Conservation (phyloP, 2,329 filamentous ascomycete genomes). For the Pleurostoma richardsiae region DNA sequence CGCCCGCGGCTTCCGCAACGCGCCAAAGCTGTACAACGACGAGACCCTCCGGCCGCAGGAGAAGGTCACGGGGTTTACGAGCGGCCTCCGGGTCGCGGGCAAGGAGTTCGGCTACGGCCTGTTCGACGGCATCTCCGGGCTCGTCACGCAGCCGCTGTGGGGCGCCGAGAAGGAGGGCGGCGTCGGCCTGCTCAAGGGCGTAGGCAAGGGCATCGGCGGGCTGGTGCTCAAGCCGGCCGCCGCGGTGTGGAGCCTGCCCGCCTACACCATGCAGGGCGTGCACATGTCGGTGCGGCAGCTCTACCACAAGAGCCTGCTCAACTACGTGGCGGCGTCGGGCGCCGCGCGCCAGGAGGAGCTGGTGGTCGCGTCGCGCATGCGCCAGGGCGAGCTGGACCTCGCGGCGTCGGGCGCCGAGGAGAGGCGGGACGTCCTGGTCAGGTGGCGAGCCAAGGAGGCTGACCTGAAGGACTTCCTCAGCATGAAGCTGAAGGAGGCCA, state of each 20-base stretch:
- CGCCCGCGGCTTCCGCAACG: constrained; percentile 83
- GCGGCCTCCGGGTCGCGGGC: constrained; percentile 71
- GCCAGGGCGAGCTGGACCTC: constrained; percentile 69
- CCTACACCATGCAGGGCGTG: constrained; percentile 78
- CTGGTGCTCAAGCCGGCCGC: constrained; percentile 77
- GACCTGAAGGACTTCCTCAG: constrained; percentile 57
- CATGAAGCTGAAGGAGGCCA: constrained; percentile 41
- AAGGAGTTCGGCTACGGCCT: constrained; percentile 75
- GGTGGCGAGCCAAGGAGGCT: constrained; percentile 58
- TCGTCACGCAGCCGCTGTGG: constrained; percentile 71
- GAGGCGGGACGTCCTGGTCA: constrained; percentile 55
- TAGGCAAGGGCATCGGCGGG: constrained; percentile 80
- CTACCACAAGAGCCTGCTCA: constrained; percentile 66
- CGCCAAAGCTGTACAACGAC: constrained; percentile 80
- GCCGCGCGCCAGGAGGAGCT: constrained; percentile 65
- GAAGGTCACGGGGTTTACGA: constrained; percentile 72
- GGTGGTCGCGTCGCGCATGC: constrained; percentile 70
- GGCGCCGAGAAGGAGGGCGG: constrained; percentile 45
- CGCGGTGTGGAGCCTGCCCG: constrained; percentile 66
- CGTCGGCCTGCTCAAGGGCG: constrained; percentile 66
- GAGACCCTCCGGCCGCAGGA: constrained; percentile 73
- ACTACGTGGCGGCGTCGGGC: constrained; percentile 74
- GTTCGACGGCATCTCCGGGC: constrained; percentile 75
- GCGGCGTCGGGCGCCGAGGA: constrained; percentile 50
- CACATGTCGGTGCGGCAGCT: constrained; percentile 70